phyloP scores from a whole-genome alignment of 2,329 filamentous ascomycete genomes.

The Rachicladosporium sp. region DNA sequence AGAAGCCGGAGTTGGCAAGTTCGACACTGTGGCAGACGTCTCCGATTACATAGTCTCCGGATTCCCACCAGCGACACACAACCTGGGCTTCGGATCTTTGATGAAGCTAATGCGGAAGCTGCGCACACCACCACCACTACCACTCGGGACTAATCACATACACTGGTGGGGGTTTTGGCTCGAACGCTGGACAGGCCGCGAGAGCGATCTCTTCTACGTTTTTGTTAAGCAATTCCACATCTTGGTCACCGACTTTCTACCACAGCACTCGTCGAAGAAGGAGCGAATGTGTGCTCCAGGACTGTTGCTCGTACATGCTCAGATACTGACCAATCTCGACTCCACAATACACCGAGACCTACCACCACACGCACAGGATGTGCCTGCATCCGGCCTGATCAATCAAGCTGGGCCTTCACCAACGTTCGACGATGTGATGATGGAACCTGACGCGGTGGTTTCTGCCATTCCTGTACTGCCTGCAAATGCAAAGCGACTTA shows the following conservation, averaged over 20 bases:
- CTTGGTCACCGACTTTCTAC: constrained; percentile 53
- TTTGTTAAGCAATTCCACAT: constrained; percentile 83
- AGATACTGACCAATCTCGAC: constrained; percentile 67
- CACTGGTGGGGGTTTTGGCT: constrained; percentile 78
- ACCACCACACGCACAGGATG: constrained; percentile 20
- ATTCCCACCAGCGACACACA: constrained; percentile 56
- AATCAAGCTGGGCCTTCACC: constrained; percentile 29
- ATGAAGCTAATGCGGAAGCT: constrained; percentile 47
- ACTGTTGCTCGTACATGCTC: constrained; percentile 68
- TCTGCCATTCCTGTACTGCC: constrained; percentile 49
- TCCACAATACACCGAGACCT: constrained; percentile 63
- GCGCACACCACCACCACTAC: constrained; percentile 51
- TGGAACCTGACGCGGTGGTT: constrained; percentile 54
- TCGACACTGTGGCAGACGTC: constrained; percentile 31
- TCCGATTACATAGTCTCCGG: constrained; percentile 53
- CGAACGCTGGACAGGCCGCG: constrained; percentile 71
- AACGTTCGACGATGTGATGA: constrained; percentile 55
- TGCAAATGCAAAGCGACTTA: constrained; percentile 60
- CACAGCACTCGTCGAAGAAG: constrained; percentile 35
- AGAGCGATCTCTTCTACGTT: constrained; percentile 83
- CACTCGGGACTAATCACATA: constrained; percentile 59
- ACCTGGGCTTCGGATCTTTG: constrained; percentile 50
- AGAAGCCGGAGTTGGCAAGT: constrained; percentile 51
- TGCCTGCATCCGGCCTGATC: neutral
- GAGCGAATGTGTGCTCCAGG: constrained; percentile 58